These are phyloP conservation scores for Talinum fruticosum DNA, from an alignment of 148 eudicot genomes.

Conservation along the genomic window DNA sequence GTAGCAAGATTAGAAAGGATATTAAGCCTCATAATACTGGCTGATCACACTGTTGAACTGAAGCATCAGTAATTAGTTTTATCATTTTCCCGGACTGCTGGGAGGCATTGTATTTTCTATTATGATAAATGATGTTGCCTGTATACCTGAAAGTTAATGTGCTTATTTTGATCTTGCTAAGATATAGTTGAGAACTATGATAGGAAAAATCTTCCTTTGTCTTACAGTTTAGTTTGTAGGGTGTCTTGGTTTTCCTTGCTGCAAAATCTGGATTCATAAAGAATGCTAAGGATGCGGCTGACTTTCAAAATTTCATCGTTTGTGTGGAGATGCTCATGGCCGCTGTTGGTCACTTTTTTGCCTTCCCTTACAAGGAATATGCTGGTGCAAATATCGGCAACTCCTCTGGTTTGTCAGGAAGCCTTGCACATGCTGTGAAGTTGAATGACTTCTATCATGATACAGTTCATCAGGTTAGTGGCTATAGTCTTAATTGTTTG, in stretches of 20 bases:
- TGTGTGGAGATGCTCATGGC: constrained; percentile 99
- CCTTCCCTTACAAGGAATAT: constrained; percentile 96
- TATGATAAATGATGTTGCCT: neutral
- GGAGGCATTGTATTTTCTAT: neutral
- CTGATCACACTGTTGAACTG: neutral
- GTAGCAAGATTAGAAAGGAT: neutral
- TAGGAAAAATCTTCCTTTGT: neutral
- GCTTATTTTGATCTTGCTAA: neutral
- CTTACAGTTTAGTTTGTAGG: constrained; percentile 42
- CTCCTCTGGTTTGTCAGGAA: constrained; percentile 62
- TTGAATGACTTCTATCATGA: constrained; percentile 94
- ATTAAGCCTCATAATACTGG: neutral
- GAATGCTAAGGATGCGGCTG: constrained; percentile 78
- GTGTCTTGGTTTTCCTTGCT: constrained; percentile 89
- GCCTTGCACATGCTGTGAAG: constrained; percentile 87
- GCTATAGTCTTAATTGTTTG: neutral
- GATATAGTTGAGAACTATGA: neutral
- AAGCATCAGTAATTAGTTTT: neutral
- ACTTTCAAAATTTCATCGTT: constrained; percentile 78
- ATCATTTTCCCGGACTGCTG: neutral
- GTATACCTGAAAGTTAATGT: neutral
- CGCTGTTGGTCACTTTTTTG: constrained; percentile 87
- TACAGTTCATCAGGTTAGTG: constrained; percentile 86
- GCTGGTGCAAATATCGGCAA: constrained; percentile 93
- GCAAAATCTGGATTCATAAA: constrained; percentile 79